Conservation (phyloP, 768 basidiomycete genomes). For the Podaxis sp. region DNA sequence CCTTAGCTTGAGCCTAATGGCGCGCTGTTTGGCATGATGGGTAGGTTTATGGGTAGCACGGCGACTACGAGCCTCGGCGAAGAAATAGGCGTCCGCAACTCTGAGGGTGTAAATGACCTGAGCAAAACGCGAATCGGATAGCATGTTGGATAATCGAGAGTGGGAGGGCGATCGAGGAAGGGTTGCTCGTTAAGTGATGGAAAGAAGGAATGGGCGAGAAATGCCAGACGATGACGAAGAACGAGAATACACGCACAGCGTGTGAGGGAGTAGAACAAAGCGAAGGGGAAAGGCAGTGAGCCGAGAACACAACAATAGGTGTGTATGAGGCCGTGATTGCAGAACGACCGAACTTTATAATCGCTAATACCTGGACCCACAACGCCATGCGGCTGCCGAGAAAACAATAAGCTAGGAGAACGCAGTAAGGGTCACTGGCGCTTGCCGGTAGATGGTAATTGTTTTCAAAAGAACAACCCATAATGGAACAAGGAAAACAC, state of each 20-base stretch:
- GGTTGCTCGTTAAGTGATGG: not conserved
- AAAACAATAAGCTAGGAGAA: slow-evolving; percentile 1
- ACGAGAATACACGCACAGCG: slow-evolving; percentile 37
- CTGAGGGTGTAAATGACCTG: slow-evolving; percentile 38
- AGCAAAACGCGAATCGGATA: slow-evolving; percentile 11
- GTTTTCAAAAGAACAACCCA: slow-evolving; percentile 6
- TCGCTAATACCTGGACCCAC: slow-evolving; percentile 31
- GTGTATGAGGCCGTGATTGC: not conserved
- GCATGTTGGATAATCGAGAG: not conserved
- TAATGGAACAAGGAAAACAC: not conserved
- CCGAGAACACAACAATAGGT: slow-evolving; percentile 14
- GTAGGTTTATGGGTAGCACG: slow-evolving; percentile 38
- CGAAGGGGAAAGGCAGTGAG: slow-evolving; percentile 17
- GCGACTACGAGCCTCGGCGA: slow-evolving; percentile 34
- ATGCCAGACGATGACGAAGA: slow-evolving; percentile 8
- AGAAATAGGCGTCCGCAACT: slow-evolving; percentile 42
- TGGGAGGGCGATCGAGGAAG: not conserved
- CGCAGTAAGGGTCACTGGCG: not conserved
- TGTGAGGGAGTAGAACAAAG: slow-evolving; percentile 18
- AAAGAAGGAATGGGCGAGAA: not conserved
- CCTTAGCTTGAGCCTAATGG: slow-evolving; percentile 40
- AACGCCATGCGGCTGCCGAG: slow-evolving; percentile 18
- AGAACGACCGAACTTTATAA: slow-evolving; percentile 20
- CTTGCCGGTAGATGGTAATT: not conserved
- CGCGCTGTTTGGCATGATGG: slow-evolving; percentile 49